Percentiles rank a stretch among this genome's conserved stretches.
Conservation (phyloP, 2,329 filamentous ascomycete species). For the Aureobasidium sp. region DNA sequence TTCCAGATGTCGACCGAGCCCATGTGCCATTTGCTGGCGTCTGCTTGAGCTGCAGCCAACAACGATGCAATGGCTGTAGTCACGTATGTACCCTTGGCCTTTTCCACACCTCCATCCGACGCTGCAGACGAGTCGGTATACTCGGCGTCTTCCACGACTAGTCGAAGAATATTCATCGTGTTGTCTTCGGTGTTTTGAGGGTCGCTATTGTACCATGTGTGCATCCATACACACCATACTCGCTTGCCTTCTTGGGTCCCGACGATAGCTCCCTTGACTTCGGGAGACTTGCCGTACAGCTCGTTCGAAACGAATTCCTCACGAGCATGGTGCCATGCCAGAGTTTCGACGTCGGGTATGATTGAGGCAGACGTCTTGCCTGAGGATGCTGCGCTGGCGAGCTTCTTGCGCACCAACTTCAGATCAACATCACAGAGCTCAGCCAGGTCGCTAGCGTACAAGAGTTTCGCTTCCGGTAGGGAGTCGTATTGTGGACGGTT, state of each 20-base stretch:
- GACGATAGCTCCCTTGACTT: slow-evolving; percentile 62
- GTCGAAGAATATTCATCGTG: slow-evolving; percentile 58
- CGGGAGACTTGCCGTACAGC: slow-evolving; percentile 49
- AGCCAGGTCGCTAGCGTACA: slow-evolving; percentile 54
- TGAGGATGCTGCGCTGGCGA: slow-evolving; percentile 29
- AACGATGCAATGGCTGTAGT: slow-evolving; percentile 53
- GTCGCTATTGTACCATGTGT: slow-evolving; percentile 52
- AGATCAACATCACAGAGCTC: slow-evolving; percentile 58
- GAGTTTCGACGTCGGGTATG: slow-evolving; percentile 56
- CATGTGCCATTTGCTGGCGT: slow-evolving; percentile 65
- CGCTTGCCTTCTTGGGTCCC: slow-evolving; percentile 41
- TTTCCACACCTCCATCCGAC: slow-evolving; percentile 16
- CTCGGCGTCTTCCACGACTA: slow-evolving; percentile 52
- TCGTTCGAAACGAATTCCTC: slow-evolving; percentile 67
- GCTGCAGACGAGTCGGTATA: slow-evolving; percentile 20
- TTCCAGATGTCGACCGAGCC: slow-evolving; percentile 75
- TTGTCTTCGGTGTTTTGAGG: slow-evolving; percentile 50
- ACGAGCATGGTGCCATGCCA: slow-evolving; percentile 70
- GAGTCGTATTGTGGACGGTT: slow-evolving; percentile 16
- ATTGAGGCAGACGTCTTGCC: slow-evolving; percentile 53
- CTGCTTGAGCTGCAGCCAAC: slow-evolving; percentile 55
- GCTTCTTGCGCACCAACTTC: slow-evolving; percentile 45
- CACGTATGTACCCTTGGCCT: slow-evolving; percentile 15
- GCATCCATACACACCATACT: slow-evolving; percentile 68
- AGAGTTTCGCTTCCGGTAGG: slow-evolving; percentile 16